Conservation (phyloP, 306 rosid species). For the Dalbergia cultrata region DNA sequence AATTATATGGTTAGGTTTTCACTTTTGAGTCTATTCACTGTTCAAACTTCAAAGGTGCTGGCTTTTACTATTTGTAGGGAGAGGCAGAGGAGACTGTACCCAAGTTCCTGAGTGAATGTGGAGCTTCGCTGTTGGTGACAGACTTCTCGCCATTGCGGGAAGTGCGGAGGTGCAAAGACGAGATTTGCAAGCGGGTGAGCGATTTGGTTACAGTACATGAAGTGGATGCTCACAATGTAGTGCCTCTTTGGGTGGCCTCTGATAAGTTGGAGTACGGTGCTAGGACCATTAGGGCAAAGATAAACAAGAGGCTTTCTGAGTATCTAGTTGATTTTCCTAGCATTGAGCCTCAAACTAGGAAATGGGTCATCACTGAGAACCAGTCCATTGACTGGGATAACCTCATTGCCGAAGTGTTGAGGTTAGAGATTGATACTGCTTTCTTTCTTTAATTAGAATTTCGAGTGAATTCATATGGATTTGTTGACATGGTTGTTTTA, state of each 20-base stretch:
- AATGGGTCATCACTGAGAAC: slow-evolving; percentile 59
- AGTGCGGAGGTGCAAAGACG: slow-evolving; percentile 72
- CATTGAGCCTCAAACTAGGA: slow-evolving; percentile 58
- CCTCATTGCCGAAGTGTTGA: slow-evolving; percentile 69
- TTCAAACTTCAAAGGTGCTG: background rate
- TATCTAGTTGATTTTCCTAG: slow-evolving; percentile 80
- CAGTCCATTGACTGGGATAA: slow-evolving; percentile 69
- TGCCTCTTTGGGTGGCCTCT: slow-evolving; percentile 88
- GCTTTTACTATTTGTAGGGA: slow-evolving; percentile 58
- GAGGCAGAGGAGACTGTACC: slow-evolving; percentile 85
- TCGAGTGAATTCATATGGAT: background rate
- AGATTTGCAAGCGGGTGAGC: slow-evolving; percentile 72
- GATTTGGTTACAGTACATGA: slow-evolving; percentile 75
- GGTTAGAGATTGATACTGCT: slow-evolving; percentile 66
- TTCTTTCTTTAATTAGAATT: background rate
- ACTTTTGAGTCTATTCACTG: too few species aligned
- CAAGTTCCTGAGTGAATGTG: slow-evolving; percentile 74
- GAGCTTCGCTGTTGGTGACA: slow-evolving; percentile 85
- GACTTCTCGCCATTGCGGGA: slow-evolving; percentile 89
- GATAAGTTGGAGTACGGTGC: slow-evolving; percentile 94
- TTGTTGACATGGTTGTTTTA: slow-evolving; percentile 36
- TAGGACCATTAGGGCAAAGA: slow-evolving; percentile 82
- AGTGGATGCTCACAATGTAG: slow-evolving; percentile 93
- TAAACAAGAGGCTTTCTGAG: slow-evolving; percentile 78
- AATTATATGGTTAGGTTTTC: too few species aligned